Evolutionary conservation across 345 rosid genomes (phyloP).

Genomic region (Excoecaria agallocha): DNA sequence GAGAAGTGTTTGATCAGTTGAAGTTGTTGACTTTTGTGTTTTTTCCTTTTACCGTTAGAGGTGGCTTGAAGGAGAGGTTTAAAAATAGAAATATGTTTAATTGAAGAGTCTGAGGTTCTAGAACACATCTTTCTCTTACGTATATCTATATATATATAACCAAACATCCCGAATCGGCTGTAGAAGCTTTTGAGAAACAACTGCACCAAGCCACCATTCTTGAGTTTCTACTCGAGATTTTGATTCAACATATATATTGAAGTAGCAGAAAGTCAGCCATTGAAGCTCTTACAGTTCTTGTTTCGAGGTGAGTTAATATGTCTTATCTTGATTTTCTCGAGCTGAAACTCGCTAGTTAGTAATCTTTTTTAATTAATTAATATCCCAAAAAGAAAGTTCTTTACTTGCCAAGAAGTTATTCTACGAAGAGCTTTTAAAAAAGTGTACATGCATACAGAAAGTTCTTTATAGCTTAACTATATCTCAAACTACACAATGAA

Average conservation of each 20-base stretch:
- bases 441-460: conserved; percentile 6
- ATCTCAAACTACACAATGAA: not conserved
- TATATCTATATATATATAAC: not conserved
- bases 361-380: not conserved
- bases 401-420: conserved; percentile 34
- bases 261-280: not conserved
- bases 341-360: no score
- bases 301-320: no score
- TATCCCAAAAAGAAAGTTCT: conserved; percentile 21
- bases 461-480: not conserved
- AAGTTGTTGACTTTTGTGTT: conserved; percentile 29
- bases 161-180: conserved; percentile 8
- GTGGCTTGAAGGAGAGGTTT: not conserved
- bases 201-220: no score
- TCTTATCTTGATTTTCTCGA: no score
- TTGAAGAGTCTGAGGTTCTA: conserved; percentile 33
- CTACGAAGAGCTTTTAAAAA: conserved; percentile 16
- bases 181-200: not conserved
- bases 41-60: conserved; percentile 1
- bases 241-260: not conserved
- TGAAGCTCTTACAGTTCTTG: no score
- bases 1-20: conserved; percentile 24
- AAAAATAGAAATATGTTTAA: not conserved
- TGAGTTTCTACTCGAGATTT: no score
- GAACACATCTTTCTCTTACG: not conserved